Base-by-base conservation (phyloP, 2,329 filamentous ascomycete genomes). In the Penicillium vulpinum region DNA sequence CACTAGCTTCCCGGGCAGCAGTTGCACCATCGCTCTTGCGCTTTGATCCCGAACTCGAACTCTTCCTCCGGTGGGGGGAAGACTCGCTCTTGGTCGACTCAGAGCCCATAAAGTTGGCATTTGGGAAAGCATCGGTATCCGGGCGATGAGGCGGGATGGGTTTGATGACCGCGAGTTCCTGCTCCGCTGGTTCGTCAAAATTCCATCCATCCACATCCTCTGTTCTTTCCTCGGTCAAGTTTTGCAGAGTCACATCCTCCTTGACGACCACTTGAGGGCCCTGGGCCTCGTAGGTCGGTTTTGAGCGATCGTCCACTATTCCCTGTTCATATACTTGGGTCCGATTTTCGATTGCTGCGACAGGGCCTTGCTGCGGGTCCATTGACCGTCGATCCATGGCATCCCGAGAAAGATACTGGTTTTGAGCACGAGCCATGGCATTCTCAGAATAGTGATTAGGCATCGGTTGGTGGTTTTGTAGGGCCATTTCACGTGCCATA, bases 101-200 rank as follows among this genome's bases (percentile, higher is more conserved):
- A 33, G 90, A 84, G 9, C 88, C 80, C 60, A 88, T 88, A 55
- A 91, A 84, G 58, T 85, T 91, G 41, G 92, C 89, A 44, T 85
- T 87, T 1, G 93, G 92, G 61, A 97, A 97, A 5, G 85, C 83
- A 73, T 97, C 93, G 0, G 88, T 94, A 69, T 97, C 93, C 1
- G 91, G 92, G 60, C 92, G 77, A 59, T 84, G 78, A 11, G 86
- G 76, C 73, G 88, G 62, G 68, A 80, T 78, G 2, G 78, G 68
- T 51, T 76, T 76, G 62, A 69, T 26, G 70, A 74, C 21, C 21
- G 35, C 60, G 1, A 68, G 62, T 47, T 73, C 73, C 44, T 83
- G 76, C 39, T 90, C 88, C 0, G 84, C 77, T 51, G 78, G 67
- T n/a, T 97, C 92, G 52, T 93, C 91, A 65, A 99, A 99, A 68